Conservation (phyloP, 306 rosid species). For the Oemleria cerasiformis region DNA sequence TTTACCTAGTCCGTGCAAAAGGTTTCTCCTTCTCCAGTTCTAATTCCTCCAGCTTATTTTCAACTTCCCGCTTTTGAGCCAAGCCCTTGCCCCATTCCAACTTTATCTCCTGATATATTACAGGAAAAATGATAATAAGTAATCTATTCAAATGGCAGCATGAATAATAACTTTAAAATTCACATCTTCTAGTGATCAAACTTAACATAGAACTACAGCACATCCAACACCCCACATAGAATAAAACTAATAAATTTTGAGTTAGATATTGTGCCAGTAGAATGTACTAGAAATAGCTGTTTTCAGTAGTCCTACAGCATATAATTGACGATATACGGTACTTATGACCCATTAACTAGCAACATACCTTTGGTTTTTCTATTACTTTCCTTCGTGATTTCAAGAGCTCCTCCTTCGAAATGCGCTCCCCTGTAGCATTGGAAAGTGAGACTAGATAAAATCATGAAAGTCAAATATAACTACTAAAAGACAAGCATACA, state of each 20-base stretch:
- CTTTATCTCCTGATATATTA: constrained; percentile 56
- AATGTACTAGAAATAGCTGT: neutral
- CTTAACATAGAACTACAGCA: neutral
- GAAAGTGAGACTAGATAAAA: constrained; percentile 11
- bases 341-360: neutral
- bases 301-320: neutral
- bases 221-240: neutral
- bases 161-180: neutral
- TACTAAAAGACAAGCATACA: constrained; percentile 12
- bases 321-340: neutral
- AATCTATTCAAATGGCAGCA: neutral
- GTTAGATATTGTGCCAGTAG: neutral
- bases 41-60: constrained; percentile 68
- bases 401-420: constrained; percentile 65
- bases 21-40: constrained; percentile 86
- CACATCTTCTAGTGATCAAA: neutral
- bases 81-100: constrained; percentile 97
- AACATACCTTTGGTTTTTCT: constrained; percentile 85
- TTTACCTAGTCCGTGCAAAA: constrained; percentile 79
- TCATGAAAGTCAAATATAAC: constrained; percentile 16
- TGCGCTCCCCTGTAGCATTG: constrained; percentile 53
- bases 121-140: neutral
- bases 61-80: constrained; percentile 94
- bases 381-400: constrained; percentile 63
- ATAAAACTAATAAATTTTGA: neutral